Conservation (phyloP, 73 alveolate genomes). For the Symbiodinium pilosum region DNA sequence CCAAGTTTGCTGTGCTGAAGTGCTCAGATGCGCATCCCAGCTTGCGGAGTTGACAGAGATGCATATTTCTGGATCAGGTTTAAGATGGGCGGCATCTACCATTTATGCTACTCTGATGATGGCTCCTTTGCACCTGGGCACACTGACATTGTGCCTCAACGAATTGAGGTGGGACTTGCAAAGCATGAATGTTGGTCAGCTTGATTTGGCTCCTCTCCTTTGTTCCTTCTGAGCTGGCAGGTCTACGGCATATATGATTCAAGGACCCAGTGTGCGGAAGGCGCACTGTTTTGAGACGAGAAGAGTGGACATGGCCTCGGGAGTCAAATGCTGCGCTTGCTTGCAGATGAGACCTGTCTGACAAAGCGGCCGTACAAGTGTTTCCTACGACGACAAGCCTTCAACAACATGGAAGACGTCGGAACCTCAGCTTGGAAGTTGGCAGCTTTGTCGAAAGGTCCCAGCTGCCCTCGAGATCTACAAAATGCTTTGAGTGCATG, state of each 20-base stretch:
- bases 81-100: slow-evolving; percentile 80
- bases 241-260: slow-evolving; percentile 59
- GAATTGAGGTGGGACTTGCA: slow-evolving; percentile 26
- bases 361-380: slow-evolving; percentile 69
- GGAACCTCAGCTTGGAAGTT: neutral
- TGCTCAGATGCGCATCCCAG: neutral
- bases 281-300: no score
- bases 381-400: slow-evolving; percentile 81
- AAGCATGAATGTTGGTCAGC: no score
- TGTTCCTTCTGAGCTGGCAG: neutral
- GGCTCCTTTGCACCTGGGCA: slow-evolving; percentile 67
- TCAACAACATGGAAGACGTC: slow-evolving; percentile 87
- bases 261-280: slow-evolving; percentile 54
- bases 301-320: no score
- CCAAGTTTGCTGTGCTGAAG: neutral
- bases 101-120: slow-evolving; percentile 86
- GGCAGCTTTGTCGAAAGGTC: no score
- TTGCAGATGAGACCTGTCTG: slow-evolving; percentile 38
- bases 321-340: neutral
- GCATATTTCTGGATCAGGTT: neutral
- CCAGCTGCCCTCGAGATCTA: no score
- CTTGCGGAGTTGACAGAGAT: neutral
- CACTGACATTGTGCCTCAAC: slow-evolving; percentile 84
- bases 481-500: no score
- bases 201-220: neutral